A percentile compares a stretch with the other conserved stretches of the same genome.
phyloP scores from a whole-genome alignment of 257 asterid species.

The Eustoma russellianum region DNA sequence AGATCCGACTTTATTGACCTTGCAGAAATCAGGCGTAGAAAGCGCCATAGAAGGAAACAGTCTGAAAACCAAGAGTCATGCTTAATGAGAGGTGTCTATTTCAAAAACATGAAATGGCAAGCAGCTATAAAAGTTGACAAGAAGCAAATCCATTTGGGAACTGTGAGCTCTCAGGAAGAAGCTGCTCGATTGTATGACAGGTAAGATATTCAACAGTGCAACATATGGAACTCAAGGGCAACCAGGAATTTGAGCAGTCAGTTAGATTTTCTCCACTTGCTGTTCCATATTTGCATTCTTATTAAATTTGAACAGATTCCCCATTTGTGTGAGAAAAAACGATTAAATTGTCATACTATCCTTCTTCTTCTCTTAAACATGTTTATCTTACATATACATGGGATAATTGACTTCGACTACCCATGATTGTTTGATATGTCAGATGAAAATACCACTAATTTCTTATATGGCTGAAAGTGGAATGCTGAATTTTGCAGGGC shows the following conservation, averaged over 20 bases:
- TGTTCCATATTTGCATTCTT: no score
- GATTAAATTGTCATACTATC: no score
- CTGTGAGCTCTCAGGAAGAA: conserved; percentile 91
- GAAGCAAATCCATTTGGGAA: conserved; percentile 92
- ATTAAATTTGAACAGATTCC: no score
- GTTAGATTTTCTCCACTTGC: no score
- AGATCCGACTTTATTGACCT: conserved; percentile 1
- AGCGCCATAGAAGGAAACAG: conserved; percentile 79
- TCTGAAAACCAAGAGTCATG: conserved; percentile 69
- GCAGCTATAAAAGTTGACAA: conserved; percentile 98
- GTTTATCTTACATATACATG: no score
- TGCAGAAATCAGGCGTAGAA: conserved; percentile 76
- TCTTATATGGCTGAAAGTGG: no score
- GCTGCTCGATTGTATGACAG: conserved; percentile 92
- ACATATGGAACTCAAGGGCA: neutral
- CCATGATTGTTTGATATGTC: no score
- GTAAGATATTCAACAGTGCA: conserved; percentile 14
- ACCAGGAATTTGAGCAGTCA: neutral
- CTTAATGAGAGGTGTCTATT: conserved; percentile 86
- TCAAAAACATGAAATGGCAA: conserved; percentile 96
- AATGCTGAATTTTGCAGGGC: conserved; percentile 41
- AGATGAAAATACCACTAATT: no score
- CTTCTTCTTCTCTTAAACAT: no score
- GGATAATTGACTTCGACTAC: no score
- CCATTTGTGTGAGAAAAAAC: no score